Conservation (phyloP, 2,329 filamentous ascomycete genomes). For the Aureobasidium sp. region DNA sequence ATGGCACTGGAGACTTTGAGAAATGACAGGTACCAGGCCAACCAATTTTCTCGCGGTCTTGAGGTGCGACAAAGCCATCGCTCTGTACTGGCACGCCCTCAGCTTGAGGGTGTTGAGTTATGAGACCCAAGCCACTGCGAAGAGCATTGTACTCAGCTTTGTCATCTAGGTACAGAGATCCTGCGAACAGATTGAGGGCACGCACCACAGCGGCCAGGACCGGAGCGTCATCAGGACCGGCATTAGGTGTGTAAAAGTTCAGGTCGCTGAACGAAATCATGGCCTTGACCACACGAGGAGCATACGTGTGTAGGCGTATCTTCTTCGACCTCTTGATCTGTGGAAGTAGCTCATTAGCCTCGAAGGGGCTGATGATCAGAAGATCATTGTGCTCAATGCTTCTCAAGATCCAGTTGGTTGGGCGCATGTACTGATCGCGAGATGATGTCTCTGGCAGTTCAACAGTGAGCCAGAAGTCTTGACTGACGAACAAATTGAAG, state of each 20-base stretch:
- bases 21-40: not conserved
- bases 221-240: not conserved
- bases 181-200: conserved; percentile 2
- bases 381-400: conserved; percentile 26
- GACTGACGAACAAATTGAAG: not conserved
- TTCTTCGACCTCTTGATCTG: conserved; percentile 30
- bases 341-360: conserved; percentile 48
- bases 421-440: conserved; percentile 45
- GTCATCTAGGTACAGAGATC: not conserved
- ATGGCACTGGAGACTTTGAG: not conserved
- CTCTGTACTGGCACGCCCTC: not conserved
- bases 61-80: not conserved
- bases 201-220: not conserved
- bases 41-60: not conserved
- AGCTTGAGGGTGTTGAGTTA: not conserved
- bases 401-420: conserved; percentile 50
- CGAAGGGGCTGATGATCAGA: conserved; percentile 55
- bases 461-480: conserved; percentile 32
- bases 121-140: not conserved
- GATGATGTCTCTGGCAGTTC: conserved; percentile 47
- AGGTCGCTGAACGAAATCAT: not conserved
- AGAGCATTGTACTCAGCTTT: not conserved
- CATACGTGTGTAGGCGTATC: conserved; percentile 24
- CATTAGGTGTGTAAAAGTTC: not conserved
- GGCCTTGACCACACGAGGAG: not conserved